Base-by-base conservation (phyloP, 2,329 filamentous ascomycete species). In the Penicillium sp. region DNA sequence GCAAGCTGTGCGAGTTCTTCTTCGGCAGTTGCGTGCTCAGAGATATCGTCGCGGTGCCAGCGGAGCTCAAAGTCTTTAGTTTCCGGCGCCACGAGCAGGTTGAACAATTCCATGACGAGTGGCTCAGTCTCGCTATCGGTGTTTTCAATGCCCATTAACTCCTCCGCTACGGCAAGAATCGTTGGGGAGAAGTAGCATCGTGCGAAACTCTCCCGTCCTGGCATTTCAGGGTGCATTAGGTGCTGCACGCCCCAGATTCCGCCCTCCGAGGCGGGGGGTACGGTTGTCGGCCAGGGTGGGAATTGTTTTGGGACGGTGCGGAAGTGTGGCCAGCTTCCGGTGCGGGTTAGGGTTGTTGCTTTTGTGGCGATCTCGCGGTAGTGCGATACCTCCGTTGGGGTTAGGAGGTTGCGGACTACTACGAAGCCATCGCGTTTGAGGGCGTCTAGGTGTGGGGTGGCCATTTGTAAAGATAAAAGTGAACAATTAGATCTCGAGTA, bases 231-330 rank as follows among this genome's bases (percentile, higher is more conserved):
- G 72, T 92, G 87, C 66, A 96, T 80, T 5, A 96, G 81, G 73
- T 92, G 89, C 78, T 96, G 91, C 3, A 95, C 88, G 60, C 90
- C 91, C 91, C 91, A 96, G 73, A 96, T 95, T 19, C 90, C 90
- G 49, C 80, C 75, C 47, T 78, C 72, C 0, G 69, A 69, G 36
- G 73, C 71, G 1, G 77, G 74, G 0, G 79, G 77, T 1, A 80
- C 76, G 47, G 79, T 78, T n/a, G 78, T 79, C 5, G 82, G 78
- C 91, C 91, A 96, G 0, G 91, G 91, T 0, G 91, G 91, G 76
- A 96, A 96, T 74, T 96, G 91, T 74, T 95, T 95, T 51, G 89
- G 89, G 2, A 94, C 83, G 0, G 89, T 93, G 61, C 91, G 88
- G 67, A 95, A 86, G 74, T 88, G 82, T 3, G 89, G 89, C 91